Conservation (phyloP, 2,329 filamentous ascomycete genomes). For the Trichoderma asperellum region DNA sequence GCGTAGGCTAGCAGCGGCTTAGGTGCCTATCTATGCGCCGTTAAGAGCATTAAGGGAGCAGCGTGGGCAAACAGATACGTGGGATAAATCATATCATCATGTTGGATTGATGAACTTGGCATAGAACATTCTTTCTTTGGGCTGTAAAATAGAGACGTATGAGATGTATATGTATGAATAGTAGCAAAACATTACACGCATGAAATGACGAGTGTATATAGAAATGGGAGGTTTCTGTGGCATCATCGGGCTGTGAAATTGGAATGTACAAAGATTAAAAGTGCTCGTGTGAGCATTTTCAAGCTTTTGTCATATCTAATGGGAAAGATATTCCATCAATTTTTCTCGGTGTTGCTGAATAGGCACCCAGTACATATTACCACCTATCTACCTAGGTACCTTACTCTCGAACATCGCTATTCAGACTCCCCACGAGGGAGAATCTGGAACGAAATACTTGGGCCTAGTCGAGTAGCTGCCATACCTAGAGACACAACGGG, state of each 20-base stretch:
- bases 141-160: background rate
- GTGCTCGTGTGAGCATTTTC: background rate
- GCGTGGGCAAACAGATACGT: background rate
- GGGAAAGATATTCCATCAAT: background rate
- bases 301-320: background rate
- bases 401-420: background rate
- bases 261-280: background rate
- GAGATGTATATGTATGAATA: background rate
- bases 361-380: too few relatives aligned
- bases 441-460: too few relatives aligned
- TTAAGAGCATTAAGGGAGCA: background rate
- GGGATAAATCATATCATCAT: too few relatives aligned
- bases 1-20: background rate
- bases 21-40: background rate
- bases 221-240: background rate
- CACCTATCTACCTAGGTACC: too few relatives aligned
- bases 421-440: background rate
- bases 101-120: slow-evolving; percentile 1
- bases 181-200: slow-evolving; percentile 15
- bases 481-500: too few relatives aligned
- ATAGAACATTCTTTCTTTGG: slow-evolving; percentile 11
- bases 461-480: too few relatives aligned
- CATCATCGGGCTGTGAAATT: background rate
- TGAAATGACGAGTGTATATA: slow-evolving; percentile 2
- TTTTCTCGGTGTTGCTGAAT: background rate